Evolutionary conservation across 2,329 filamentous ascomycete species (phyloP).

Genomic region (Pseudogymnoascus destructans): DNA sequence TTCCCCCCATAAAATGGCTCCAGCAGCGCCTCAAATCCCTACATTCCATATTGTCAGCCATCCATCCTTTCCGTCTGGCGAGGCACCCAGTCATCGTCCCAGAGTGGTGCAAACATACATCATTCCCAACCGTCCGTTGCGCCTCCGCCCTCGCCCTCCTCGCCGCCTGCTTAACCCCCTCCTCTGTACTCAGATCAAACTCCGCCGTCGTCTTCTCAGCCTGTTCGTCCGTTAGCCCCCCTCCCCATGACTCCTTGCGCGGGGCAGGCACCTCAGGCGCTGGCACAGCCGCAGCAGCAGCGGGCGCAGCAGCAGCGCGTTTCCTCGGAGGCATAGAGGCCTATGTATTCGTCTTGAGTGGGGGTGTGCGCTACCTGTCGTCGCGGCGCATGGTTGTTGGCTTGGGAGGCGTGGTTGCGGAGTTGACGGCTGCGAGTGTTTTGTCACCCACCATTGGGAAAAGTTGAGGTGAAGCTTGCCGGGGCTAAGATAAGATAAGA

Average conservation of each 20-base stretch:
- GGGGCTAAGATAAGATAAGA: conserved; percentile 7
- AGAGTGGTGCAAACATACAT: background rate
- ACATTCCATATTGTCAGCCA: conserved; percentile 4
- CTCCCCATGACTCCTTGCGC: background rate
- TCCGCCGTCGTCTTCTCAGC: background rate
- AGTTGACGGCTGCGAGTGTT: background rate
- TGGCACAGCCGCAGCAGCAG: background rate
- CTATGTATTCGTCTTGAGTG: background rate
- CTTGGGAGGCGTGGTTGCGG: background rate
- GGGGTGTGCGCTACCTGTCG: background rate
- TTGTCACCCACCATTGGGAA: conserved; percentile 8
- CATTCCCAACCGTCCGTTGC: background rate
- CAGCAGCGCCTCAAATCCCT: conserved; percentile 48
- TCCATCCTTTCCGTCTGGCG: background rate
- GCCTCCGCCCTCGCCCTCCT: background rate
- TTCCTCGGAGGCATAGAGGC: conserved; percentile 6
- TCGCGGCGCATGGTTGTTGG: conserved; percentile 3
- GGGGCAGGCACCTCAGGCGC: background rate
- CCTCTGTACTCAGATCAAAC: background rate
- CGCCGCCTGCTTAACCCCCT: background rate
- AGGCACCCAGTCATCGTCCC: background rate
- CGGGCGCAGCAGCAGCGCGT: conserved; percentile 6
- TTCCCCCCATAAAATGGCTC: conserved; percentile 60
- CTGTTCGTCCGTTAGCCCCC: background rate
- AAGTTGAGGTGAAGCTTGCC: conserved; percentile 7